A percentile compares a stretch with the other conserved stretches of the same genome.
phyloP scores from a whole-genome alignment of 805 yeast genomes.

The Phaffomyces opuntiae region DNA sequence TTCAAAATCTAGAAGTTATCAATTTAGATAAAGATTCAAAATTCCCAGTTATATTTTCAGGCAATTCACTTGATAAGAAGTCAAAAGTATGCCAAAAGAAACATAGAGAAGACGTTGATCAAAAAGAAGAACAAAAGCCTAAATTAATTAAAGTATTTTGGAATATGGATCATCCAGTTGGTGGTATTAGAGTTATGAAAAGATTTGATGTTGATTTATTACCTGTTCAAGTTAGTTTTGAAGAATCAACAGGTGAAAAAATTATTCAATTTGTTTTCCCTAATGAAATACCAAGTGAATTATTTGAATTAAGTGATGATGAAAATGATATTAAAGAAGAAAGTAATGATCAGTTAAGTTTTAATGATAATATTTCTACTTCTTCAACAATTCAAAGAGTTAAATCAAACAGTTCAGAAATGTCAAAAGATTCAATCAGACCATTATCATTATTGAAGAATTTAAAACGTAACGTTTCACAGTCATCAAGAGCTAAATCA shows the following conservation, averaged over 20 bases:
- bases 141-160: conserved; percentile 47
- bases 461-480: neutral
- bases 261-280: conserved; percentile 72
- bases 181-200: conserved; percentile 81
- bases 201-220: conserved; percentile 50
- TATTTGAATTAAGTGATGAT: conserved; percentile 3
- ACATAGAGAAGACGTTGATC: conserved; percentile 3
- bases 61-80: conserved; percentile 26
- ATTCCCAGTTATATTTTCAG: conserved; percentile 67
- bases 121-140: conserved; percentile 12
- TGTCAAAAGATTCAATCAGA: neutral
- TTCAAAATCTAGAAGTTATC: conserved; percentile 61
- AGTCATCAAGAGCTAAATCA: neutral
- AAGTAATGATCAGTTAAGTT: too few species aligned
- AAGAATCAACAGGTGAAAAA: conserved; percentile 58
- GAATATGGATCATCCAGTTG: conserved; percentile 82
- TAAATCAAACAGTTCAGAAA: neutral
- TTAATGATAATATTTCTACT: too few species aligned
- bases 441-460: too few species aligned
- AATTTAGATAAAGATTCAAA: conserved; percentile 50
- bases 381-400: neutral
- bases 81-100: neutral
- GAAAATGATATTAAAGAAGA: conserved; percentile 6
- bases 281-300: conserved; percentile 18
- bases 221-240: conserved; percentile 69